Evolutionary conservation across 2,329 filamentous ascomycete genomes (phyloP), one percentile per base, ranked within the genome.

Genomic region (Penicillium sp.): DNA sequence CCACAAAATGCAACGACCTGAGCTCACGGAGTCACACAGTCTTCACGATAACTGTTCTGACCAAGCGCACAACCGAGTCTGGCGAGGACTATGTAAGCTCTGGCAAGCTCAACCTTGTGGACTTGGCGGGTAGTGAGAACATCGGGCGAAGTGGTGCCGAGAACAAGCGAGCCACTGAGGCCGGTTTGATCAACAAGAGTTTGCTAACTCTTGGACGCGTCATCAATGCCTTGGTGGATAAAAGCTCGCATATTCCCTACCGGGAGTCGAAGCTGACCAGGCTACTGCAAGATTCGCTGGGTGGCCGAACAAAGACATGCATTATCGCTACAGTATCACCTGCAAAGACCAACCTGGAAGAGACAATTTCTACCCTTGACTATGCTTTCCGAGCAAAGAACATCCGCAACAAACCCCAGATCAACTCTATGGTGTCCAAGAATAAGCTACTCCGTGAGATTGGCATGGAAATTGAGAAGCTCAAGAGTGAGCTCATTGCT

Each of bases 301-400:
- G 95, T 63, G 95, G 95, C 3, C 87, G 90, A 55, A 99, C 96
- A 1, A 99, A 99, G 75, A 99, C 95, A 0, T 99, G 95, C 80
- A 99, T 99, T 67, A 98, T 99, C 71, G 95, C 95, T 6, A 99
- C 95, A 0, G 85, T 99, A 43, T 98, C 95, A 2, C 93, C 95
- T 1, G 92, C 93, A 7, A 96, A 95, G 77, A 93, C 89, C 77
- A 99, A 98, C 70, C 82, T 99, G 1, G 95, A 99, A 73, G 95
- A 99, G 77, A 99, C 96, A 0, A 98, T 99, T 62, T 98, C 95
- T 0, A 99, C 96, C 0, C 84, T 99, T 1, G 95, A 99, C 75
- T 99, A 99, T 73, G 96, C 95, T 11, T 98, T 98, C 79, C 87
- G 95, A 51, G 95, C 95, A 16, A 99, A 99, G 82, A 98, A 99